phyloP scores from a whole-genome alignment of 1,139 yeast genomes.

The Geotrichum siamense region DNA sequence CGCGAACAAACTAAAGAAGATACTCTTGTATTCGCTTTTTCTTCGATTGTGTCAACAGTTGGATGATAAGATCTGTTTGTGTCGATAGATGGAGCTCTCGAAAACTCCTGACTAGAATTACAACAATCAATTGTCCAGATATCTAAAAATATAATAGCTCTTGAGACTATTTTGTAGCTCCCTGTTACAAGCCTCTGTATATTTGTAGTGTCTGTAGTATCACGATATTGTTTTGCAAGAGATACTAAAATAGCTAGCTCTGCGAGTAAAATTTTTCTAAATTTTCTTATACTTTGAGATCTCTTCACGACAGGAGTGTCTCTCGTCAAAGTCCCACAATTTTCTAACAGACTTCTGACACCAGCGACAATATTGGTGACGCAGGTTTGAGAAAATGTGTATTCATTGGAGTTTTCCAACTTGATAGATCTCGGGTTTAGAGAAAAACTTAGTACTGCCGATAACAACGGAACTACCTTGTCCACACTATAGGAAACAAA shows the following conservation, averaged over 20 bases:
- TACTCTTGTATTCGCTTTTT: conserved; percentile 3
- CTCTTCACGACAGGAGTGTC: conserved; percentile 70
- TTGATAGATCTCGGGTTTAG: conserved; percentile 46
- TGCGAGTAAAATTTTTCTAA: conserved; percentile 73
- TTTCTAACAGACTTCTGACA: conserved; percentile 64
- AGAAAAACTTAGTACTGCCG: conserved; percentile 69
- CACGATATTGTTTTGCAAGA: conserved; percentile 76
- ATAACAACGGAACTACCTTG: conserved; percentile 50
- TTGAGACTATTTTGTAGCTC: conserved; percentile 65
- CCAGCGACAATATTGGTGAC: conserved; percentile 73
- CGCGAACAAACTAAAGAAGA: conserved; percentile 7
- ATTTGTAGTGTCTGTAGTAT: conserved; percentile 57
- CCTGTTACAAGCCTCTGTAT: conserved; percentile 65
- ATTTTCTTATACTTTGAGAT: conserved; percentile 60
- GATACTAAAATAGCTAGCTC: conserved; percentile 88
- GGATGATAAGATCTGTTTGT: conserved; percentile 7
- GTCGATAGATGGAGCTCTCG: conserved; percentile 12
- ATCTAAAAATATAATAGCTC: conserved; percentile 65
- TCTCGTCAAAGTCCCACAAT: conserved; percentile 78
- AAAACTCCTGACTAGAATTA: conserved; percentile 10
- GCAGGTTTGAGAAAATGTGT: conserved; percentile 35
- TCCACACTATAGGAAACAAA: conserved; percentile 49
- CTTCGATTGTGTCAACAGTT: conserved; percentile 14
- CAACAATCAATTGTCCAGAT: conserved; percentile 48
- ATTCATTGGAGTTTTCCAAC: conserved; percentile 20